Conservation (phyloP, 2,329 filamentous ascomycete species). For the Fragosphaeria purpurea region DNA sequence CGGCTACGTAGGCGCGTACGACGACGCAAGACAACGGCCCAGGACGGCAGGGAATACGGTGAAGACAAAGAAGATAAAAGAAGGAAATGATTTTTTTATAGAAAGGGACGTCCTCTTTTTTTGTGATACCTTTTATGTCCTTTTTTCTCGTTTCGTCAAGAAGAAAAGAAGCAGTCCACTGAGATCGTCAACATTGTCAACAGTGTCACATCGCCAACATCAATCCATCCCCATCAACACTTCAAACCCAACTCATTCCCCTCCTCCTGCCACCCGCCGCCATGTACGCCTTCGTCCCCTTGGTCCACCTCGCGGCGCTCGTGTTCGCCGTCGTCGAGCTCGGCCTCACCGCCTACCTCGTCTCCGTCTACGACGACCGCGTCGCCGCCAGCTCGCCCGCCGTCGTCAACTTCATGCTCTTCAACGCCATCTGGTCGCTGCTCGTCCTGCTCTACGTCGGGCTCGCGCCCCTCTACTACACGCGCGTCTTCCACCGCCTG, state of each 20-base stretch:
- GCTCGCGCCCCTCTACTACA: constrained; percentile 53
- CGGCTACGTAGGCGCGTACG: too few relatives aligned
- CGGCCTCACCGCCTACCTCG: constrained; percentile 62
- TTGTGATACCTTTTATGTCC: too few relatives aligned
- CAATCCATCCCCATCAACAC: too few relatives aligned
- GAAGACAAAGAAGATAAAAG: too few relatives aligned
- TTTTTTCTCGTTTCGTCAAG: too few relatives aligned
- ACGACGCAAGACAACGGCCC: too few relatives aligned
- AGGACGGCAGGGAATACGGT: too few relatives aligned
- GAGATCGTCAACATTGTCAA: too few relatives aligned
- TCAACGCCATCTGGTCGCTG: constrained; percentile 66
- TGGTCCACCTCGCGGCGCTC: constrained; percentile 56
- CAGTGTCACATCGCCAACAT: too few relatives aligned
- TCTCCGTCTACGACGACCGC: constrained; percentile 34
- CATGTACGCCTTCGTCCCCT: constrained; percentile 48
- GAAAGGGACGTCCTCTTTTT: too few relatives aligned
- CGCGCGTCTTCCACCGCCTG: constrained; percentile 51
- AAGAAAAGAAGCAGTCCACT: too few relatives aligned
- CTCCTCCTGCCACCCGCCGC: constrained; percentile 10
- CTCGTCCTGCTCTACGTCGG: constrained; percentile 62
- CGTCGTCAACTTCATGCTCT: constrained; percentile 67
- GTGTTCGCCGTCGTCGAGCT: constrained; percentile 65
- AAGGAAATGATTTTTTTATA: too few relatives aligned
- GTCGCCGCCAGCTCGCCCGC: constrained; percentile 32
- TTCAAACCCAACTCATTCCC: neutral